A percentile compares a stretch with the other conserved stretches of the same genome.
Conservation (phyloP, 176 grass and related monocot genomes). For the Cenchrus americanus region DNA sequence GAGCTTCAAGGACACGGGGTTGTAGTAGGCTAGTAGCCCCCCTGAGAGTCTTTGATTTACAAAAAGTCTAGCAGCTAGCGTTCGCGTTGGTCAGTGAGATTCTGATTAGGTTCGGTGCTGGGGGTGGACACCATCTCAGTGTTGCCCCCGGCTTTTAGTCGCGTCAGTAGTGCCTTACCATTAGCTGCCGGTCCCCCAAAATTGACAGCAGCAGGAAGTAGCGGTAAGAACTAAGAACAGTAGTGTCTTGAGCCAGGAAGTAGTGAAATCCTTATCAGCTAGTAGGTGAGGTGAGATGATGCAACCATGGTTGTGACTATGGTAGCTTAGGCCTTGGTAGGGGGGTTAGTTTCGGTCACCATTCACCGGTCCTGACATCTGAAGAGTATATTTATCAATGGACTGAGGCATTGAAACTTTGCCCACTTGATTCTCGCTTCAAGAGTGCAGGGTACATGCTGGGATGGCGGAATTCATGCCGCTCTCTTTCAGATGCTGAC, state of each 20-base stretch:
- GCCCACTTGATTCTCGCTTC: too few species aligned
- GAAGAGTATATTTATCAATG: too few species aligned
- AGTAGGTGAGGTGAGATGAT: too few species aligned
- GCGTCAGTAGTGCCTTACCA: not conserved
- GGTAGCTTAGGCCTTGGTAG: too few species aligned
- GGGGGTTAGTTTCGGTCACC: too few species aligned
- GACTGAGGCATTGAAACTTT: too few species aligned
- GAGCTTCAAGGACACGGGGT: conserved; percentile 78
- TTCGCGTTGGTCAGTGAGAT: not conserved
- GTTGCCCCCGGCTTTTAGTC: conserved; percentile 16
- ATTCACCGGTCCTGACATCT: too few species aligned
- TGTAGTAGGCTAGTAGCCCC: conserved; percentile 31
- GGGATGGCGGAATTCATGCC: too few species aligned
- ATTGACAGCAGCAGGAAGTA: conserved; percentile 2
- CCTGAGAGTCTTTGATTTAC: not conserved
- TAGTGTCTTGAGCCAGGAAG: not conserved
- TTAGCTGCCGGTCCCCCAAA: not conserved
- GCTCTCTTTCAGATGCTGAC: too few species aligned
- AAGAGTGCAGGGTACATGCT: too few species aligned
- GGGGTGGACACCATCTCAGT: conserved; percentile 41
- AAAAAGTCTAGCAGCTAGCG: not conserved
- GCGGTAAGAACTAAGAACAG: not conserved
- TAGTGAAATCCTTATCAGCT: too few species aligned
- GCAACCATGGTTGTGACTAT: too few species aligned
- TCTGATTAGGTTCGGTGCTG: not conserved